Percentiles rank a stretch among this genome's conserved stretches.
These are phyloP conservation scores for Elongisporangium undulatum DNA, from an alignment of 352 stramenopile genomes.

Conservation along the genomic window DNA sequence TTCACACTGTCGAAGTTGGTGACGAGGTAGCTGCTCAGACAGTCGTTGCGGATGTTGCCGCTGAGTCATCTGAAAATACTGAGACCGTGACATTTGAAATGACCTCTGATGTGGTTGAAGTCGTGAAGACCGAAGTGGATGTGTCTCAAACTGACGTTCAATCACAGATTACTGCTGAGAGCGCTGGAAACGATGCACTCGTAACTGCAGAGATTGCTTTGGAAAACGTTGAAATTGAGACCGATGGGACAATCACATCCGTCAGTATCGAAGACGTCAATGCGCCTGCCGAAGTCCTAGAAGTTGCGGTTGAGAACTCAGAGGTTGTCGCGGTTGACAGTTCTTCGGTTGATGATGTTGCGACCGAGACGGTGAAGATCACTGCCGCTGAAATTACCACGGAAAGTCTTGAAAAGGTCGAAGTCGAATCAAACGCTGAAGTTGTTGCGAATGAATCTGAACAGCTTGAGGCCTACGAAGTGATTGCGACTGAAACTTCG, in stretches of 20 bases:
- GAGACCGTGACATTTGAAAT: background rate
- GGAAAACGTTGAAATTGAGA: background rate
- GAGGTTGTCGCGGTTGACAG: background rate
- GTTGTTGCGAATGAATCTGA: background rate
- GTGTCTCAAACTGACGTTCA: background rate
- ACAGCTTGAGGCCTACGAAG: background rate
- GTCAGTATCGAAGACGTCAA: background rate
- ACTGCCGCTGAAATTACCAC: background rate
- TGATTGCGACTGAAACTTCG: background rate
- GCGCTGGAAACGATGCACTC: background rate
- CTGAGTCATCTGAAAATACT: background rate
- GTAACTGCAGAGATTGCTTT: background rate
- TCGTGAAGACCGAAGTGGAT: background rate
- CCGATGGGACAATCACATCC: background rate
- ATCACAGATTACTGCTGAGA: background rate
- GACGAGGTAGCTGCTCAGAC: background rate
- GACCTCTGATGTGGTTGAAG: background rate
- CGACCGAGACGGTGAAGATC: background rate
- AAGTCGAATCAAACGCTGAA: background rate
- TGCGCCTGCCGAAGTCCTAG: background rate
- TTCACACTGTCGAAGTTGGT: background rate
- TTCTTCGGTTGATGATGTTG: background rate
- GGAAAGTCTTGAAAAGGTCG: background rate
- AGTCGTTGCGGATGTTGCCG: background rate
- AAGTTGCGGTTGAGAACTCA: background rate